These are phyloP conservation scores for Polygonum aviculare DNA, from an alignment of 148 eudicot species.

Conservation along the genomic window DNA sequence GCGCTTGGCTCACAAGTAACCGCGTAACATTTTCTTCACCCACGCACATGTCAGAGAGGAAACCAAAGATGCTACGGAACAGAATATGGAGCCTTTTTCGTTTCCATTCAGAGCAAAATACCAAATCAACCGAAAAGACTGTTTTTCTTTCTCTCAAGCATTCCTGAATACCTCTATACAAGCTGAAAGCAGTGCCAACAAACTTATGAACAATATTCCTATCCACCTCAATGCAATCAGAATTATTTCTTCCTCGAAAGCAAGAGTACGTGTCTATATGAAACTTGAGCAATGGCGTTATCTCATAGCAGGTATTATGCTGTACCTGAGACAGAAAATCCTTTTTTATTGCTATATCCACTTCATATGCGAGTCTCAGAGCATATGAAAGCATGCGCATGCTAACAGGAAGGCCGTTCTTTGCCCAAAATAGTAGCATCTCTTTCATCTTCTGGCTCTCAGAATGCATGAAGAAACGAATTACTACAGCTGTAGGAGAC, in stretches of 20 bases:
- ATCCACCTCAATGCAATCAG: conserved; percentile 15
- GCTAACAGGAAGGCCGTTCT: conserved; percentile 17
- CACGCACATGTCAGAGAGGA: conserved; percentile 25
- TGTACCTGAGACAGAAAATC: conserved; percentile 7
- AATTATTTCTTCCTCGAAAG: conserved; percentile 10
- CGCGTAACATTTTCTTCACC: conserved; percentile 21
- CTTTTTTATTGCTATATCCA: conserved; percentile 13
- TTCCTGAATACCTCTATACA: conserved; percentile 18
- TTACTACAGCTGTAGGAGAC: conserved; percentile 26
- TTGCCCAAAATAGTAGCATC: conserved; percentile 28
- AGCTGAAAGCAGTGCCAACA: conserved; percentile 24
- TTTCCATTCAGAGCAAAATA: conserved; percentile 25
- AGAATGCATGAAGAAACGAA: conserved; percentile 23
- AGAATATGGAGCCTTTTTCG: conserved; percentile 12
- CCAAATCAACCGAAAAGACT: conserved; percentile 16
- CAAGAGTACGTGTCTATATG: conserved; percentile 23
- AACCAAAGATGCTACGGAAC: conserved; percentile 18
- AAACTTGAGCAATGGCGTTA: conserved; percentile 24
- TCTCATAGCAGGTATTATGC: conserved; percentile 1
- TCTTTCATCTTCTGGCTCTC: conserved; percentile 18
- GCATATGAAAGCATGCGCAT: conserved; percentile 29
- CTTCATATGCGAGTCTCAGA: conserved; percentile 31
- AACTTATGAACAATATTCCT: conserved; percentile 12
- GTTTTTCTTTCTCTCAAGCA: conserved; percentile 8
- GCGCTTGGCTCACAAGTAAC: conserved; percentile 25